Conservation (phyloP, 768 basidiomycete genomes). For the Trametopsis cervina region DNA sequence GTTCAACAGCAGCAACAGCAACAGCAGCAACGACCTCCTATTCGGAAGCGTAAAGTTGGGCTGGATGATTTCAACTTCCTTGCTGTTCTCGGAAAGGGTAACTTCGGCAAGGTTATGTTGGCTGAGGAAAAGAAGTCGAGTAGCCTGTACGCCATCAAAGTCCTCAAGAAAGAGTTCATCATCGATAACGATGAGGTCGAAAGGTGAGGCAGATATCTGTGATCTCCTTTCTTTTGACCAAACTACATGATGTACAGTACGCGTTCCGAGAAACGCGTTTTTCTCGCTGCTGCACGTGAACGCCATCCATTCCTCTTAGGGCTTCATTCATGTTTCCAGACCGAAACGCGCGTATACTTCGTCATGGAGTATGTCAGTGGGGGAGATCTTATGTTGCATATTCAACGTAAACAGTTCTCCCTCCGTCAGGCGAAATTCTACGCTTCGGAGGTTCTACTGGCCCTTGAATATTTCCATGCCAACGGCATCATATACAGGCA, state of each 20-base stretch:
- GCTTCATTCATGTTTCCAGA: conserved; percentile 98
- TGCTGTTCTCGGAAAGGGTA: conserved; percentile 97
- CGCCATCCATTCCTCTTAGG: conserved; percentile 96
- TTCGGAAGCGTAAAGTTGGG: conserved; percentile 80
- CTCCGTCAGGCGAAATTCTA: conserved; percentile 99
- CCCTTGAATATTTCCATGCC: conserved; percentile 95
- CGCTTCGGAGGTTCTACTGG: conserved; percentile 92
- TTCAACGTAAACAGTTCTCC: conserved; percentile 98
- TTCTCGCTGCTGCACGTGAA: conserved; percentile 93
- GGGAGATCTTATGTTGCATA: conserved; percentile 98
- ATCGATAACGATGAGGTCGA: conserved; percentile 99
- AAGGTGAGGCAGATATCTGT: conserved; percentile 48
- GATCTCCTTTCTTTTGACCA: background rate
- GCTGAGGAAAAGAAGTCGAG: conserved; percentile 95
- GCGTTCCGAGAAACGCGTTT: conserved; percentile 98
- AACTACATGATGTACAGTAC: conserved; percentile 47
- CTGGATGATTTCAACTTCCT: conserved; percentile 99
- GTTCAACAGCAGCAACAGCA: conserved; percentile 28
- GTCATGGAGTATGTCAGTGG: conserved; percentile 99
- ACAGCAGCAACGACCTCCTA: conserved; percentile 30
- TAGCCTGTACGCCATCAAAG: conserved; percentile 95
- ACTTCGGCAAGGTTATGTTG: conserved; percentile 99
- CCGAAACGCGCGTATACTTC: conserved; percentile 98
- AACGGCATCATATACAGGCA: conserved; percentile 99
- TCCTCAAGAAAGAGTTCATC: conserved; percentile 99